A percentile compares a stretch with the other conserved stretches of the same genome.
Evolutionary conservation across 169 alveolate species (phyloP).

Genomic region (Plasmodium sp.): DNA sequence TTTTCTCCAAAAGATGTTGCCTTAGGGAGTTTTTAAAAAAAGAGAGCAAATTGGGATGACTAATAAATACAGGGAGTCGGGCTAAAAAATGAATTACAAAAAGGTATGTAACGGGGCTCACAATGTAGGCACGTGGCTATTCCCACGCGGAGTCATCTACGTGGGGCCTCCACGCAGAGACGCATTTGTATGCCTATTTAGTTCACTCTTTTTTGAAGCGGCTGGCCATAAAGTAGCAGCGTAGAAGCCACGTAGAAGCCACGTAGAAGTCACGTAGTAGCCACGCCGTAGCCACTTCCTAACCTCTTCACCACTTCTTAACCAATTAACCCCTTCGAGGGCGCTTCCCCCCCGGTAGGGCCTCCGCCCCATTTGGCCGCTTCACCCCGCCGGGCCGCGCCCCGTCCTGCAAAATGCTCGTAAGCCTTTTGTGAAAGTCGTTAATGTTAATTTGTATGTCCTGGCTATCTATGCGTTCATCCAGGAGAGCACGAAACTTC

Average conservation of each 20-base stretch:
- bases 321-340: background rate
- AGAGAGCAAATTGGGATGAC: background rate
- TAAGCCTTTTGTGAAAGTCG: slow-evolving; percentile 9
- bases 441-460: slow-evolving; percentile 40
- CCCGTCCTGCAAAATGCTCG: background rate
- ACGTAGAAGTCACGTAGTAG: too few species aligned
- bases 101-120: background rate
- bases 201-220: background rate
- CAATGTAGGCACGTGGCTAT: background rate
- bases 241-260: background rate
- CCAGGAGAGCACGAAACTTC: background rate
- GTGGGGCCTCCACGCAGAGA: background rate
- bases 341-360: background rate
- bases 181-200: background rate
- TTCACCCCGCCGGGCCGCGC: background rate
- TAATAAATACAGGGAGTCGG: background rate
- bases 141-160: background rate
- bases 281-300: too few species aligned
- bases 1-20: slow-evolving; percentile 31
- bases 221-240: background rate
- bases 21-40: background rate
- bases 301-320: background rate
- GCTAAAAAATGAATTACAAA: too few species aligned
- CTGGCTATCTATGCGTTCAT: slow-evolving; percentile 24
- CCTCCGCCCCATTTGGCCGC: background rate